Evolutionary conservation across 2,329 filamentous ascomycete species (phyloP).

Genomic region (Simplicillium aogashimaense): DNA sequence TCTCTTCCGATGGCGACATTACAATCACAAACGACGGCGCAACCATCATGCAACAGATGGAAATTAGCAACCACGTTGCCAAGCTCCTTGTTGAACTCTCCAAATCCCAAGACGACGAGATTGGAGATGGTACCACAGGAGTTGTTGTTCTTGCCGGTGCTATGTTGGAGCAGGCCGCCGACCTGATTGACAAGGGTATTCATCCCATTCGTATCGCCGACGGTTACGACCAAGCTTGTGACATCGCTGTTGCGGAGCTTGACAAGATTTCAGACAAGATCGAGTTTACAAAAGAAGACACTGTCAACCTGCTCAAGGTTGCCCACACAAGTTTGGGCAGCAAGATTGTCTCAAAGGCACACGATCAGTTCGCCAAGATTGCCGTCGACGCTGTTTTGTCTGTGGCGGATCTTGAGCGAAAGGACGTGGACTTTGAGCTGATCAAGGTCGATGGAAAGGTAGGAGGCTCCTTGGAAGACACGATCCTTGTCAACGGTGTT

Average conservation of each 20-base stretch:
- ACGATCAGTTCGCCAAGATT: slow-evolving; percentile 96
- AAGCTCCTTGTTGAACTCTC: slow-evolving; percentile 95
- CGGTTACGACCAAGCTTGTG: slow-evolving; percentile 94
- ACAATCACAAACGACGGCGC: slow-evolving; percentile 98
- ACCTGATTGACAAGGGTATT: slow-evolving; percentile 98
- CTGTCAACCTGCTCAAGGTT: slow-evolving; percentile 82
- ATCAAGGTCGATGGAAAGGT: slow-evolving; percentile 99
- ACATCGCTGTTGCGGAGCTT: slow-evolving; percentile 86
- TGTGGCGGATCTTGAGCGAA: slow-evolving; percentile 89
- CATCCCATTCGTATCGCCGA: slow-evolving; percentile 98
- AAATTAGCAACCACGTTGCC: slow-evolving; percentile 96
- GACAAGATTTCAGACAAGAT: slow-evolving; percentile 91
- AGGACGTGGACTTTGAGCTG: slow-evolving; percentile 96
- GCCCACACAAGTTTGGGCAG: slow-evolving; percentile 92
- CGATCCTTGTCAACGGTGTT: slow-evolving; percentile 90
- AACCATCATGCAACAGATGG: slow-evolving; percentile 96
- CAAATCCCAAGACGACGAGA: slow-evolving; percentile 98
- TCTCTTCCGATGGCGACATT: slow-evolving; percentile 96
- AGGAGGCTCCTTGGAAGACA: slow-evolving; percentile 86
- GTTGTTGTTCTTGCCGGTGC: slow-evolving; percentile 94
- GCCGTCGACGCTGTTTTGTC: slow-evolving; percentile 95
- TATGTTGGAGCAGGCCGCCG: slow-evolving; percentile 89
- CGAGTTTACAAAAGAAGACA: slow-evolving; percentile 71
- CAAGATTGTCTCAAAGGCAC: slow-evolving; percentile 98
- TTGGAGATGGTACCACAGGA: slow-evolving; percentile 95